A percentile compares a stretch with the other conserved stretches of the same genome.
Conservation (phyloP, 2,329 filamentous ascomycete species). For the Eurotiales sp. region DNA sequence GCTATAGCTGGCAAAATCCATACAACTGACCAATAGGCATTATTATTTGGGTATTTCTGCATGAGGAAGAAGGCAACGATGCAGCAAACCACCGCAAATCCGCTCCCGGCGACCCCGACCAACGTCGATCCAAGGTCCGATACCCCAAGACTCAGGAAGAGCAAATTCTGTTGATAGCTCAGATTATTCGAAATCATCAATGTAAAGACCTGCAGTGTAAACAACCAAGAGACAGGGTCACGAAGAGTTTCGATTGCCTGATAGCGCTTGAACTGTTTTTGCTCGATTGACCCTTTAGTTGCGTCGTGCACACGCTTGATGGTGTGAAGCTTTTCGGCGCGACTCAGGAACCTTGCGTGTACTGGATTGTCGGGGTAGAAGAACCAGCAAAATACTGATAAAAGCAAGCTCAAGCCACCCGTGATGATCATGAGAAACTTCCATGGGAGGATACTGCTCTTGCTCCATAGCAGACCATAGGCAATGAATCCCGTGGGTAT, state of each 20-base stretch:
- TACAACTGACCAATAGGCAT: conserved; percentile 1
- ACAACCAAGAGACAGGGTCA: conserved; percentile 30
- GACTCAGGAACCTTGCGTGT: conserved; percentile 15
- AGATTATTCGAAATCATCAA: conserved; percentile 36
- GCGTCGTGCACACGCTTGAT: conserved; percentile 18
- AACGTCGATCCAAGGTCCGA: conserved; percentile 38
- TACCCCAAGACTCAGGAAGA: conserved; percentile 34
- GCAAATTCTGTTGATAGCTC: conserved; percentile 40
- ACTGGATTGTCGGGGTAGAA: conserved; percentile 19
- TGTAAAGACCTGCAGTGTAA: conserved; percentile 21
- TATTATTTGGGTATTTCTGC: conserved; percentile 24
- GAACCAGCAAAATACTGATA: conserved; percentile 21
- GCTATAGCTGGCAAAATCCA: conserved; percentile 6
- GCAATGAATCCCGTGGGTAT: conserved; percentile 37
- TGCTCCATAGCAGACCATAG: conserved; percentile 38
- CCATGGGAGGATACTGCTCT: conserved; percentile 25
- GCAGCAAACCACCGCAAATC: conserved; percentile 31
- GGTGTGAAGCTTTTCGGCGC: conserved; percentile 17
- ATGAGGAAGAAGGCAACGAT: conserved; percentile 31
- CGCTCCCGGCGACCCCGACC: conserved; percentile 36
- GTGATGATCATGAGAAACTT: conserved; percentile 41
- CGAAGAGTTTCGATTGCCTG: conserved; percentile 17
- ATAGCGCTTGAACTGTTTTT: conserved; percentile 19
- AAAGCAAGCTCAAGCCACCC: conserved; percentile 32
- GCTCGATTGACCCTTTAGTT: conserved; percentile 19